phyloP scores from a whole-genome alignment of 1,284 basidiomycete species.

The Ceratobasidium sp. region DNA sequence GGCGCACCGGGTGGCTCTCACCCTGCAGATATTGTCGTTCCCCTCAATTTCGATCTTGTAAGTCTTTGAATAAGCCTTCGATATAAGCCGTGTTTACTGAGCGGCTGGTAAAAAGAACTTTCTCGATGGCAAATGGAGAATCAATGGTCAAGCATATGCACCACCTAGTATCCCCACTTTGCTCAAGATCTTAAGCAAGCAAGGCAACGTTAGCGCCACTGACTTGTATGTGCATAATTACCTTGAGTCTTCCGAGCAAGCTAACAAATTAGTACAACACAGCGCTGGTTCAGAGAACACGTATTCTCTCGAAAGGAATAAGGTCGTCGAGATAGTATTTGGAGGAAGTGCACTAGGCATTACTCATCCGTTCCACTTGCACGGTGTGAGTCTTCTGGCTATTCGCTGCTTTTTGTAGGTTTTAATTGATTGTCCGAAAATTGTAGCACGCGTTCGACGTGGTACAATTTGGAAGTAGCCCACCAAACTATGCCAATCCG shows the following conservation, averaged over 20 bases:
- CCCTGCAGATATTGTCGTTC: constrained; percentile 56
- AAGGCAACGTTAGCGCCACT: background rate
- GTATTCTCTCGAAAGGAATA: constrained; percentile 28
- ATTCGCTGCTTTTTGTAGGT: background rate
- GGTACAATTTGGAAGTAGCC: constrained; percentile 55
- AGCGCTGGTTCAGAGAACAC: constrained; percentile 25
- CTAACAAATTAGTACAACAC: background rate
- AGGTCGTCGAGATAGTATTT: constrained; percentile 29
- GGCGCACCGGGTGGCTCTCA: constrained; percentile 60
- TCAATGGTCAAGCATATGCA: constrained; percentile 16
- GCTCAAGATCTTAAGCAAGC: constrained; percentile 34
- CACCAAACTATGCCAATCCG: constrained; percentile 62
- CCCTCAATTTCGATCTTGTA: constrained; percentile 52
- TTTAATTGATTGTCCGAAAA: constrained; percentile 3
- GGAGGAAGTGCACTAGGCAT: constrained; percentile 11
- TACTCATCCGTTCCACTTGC: constrained; percentile 58
- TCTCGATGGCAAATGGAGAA: constrained; percentile 22
- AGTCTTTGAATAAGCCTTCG: background rate
- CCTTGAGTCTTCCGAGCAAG: background rate
- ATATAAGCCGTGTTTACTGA: too few relatives aligned
- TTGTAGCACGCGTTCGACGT: constrained; percentile 59
- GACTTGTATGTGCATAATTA: constrained; percentile 28
- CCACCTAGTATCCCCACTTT: constrained; percentile 27
- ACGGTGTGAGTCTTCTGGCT: constrained; percentile 53
- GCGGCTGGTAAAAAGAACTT: constrained; percentile 20